Evolutionary conservation across 1,284 basidiomycete genomes (phyloP).

Genomic region (Cutaneotrichosporon cavernicola): DNA sequence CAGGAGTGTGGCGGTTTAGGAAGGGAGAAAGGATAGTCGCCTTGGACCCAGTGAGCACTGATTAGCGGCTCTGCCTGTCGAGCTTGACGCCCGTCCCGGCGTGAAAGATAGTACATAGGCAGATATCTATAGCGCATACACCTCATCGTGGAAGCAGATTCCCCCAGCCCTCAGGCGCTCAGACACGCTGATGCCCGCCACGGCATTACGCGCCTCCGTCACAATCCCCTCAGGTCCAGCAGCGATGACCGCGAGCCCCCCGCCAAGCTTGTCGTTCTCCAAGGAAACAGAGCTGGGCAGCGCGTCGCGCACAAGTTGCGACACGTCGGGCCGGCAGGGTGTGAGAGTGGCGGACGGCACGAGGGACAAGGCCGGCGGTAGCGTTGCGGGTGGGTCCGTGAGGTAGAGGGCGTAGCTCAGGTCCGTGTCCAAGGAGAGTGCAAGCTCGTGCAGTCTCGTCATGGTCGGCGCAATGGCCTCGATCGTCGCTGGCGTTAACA

Average conservation of each 20-base stretch:
- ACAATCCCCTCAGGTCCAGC: conserved; percentile 49
- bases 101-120: no score
- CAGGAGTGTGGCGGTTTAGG: no score
- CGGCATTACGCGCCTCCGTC: conserved; percentile 43
- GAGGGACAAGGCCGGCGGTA: conserved; percentile 27
- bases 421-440: conserved; percentile 24
- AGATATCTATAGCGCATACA: conserved; percentile 37
- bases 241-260: conserved; percentile 45
- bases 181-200: conserved; percentile 34
- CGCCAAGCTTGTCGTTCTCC: conserved; percentile 15
- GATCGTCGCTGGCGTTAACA: conserved; percentile 33
- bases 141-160: conserved; percentile 44
- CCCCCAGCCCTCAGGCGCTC: conserved; percentile 40
- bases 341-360: conserved; percentile 36
- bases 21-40: no score
- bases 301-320: conserved; percentile 40
- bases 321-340: conserved; percentile 40
- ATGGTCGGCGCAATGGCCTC: conserved; percentile 41
- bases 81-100: no score
- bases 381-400: conserved; percentile 38
- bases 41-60: no score
- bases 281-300: conserved; percentile 21
- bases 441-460: conserved; percentile 29
- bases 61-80: no score
- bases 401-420: conserved; percentile 41